Percentiles rank a stretch among this genome's conserved stretches.
Conservation (phyloP, 2,329 filamentous ascomycete species). For the Capronia americana region DNA sequence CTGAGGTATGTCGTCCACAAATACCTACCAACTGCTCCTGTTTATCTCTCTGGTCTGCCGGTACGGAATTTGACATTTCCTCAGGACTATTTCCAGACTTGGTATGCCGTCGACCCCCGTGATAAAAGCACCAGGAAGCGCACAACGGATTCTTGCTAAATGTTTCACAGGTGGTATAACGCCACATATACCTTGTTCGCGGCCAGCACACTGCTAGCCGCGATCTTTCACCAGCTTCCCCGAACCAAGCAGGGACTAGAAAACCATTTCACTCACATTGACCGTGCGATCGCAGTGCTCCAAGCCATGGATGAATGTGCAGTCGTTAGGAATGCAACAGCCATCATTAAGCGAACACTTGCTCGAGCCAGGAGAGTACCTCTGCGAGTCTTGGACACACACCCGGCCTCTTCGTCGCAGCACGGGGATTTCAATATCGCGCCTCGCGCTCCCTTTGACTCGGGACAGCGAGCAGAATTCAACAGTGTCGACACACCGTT, state of each 20-base stretch:
- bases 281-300: constrained; percentile 50
- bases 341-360: constrained; percentile 28
- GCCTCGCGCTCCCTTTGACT: no score
- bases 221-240: constrained; percentile 48
- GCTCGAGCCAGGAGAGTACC: constrained; percentile 23
- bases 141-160: no score
- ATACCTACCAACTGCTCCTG: no score
- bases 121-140: no score
- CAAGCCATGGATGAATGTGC: constrained; percentile 52
- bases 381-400: constrained; percentile 19
- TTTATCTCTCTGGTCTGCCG: no score
- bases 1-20: no score
- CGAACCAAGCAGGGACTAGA: constrained; percentile 43
- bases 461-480: no score
- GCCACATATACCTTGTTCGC: constrained; percentile 52
- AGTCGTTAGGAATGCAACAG: constrained; percentile 47
- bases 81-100: constrained; percentile 51
- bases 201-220: constrained; percentile 38
- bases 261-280: constrained; percentile 42
- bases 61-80: no score
- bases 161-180: constrained; percentile 51
- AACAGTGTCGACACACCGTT: no score
- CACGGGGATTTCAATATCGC: no score
- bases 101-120: no score
- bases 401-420: no score